Percentiles rank a stretch among this genome's conserved stretches.
Evolutionary conservation across 1,139 yeast species (phyloP).

Genomic region (Saccharomycopsis crataegensis): DNA sequence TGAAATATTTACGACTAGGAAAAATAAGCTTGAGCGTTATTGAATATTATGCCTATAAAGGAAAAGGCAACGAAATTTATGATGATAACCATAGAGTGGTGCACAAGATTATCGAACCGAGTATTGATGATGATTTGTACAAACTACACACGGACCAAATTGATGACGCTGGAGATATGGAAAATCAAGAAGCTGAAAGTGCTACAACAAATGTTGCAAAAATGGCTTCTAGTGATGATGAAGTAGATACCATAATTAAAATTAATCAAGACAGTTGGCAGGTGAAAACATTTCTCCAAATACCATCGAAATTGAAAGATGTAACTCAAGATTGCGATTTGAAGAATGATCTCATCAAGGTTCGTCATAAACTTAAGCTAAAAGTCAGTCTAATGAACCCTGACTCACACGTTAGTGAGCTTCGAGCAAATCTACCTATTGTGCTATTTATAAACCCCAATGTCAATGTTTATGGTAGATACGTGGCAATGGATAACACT

Average conservation of each 20-base stretch:
- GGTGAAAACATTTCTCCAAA: slow-evolving; percentile 39
- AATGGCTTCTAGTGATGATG: not conserved
- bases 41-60: slow-evolving; percentile 43
- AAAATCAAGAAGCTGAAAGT: slow-evolving; percentile 24
- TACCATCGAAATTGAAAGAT: slow-evolving; percentile 45
- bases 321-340: slow-evolving; percentile 54
- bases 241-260: slow-evolving; percentile 22
- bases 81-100: slow-evolving; percentile 37
- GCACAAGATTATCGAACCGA: slow-evolving; percentile 29
- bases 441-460: slow-evolving; percentile 50
- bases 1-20: slow-evolving; percentile 46
- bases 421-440: slow-evolving; percentile 62
- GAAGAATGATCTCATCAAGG: slow-evolving; percentile 41
- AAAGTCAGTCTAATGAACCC: slow-evolving; percentile 49
- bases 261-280: slow-evolving; percentile 43
- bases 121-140: slow-evolving; percentile 29
- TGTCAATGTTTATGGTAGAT: slow-evolving; percentile 45
- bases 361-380: slow-evolving; percentile 54
- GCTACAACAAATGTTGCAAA: slow-evolving; percentile 22
- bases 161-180: not conserved
- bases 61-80: slow-evolving; percentile 31
- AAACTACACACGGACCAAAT: not conserved
- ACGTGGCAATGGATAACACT: slow-evolving; percentile 41
- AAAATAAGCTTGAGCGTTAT: slow-evolving; percentile 42
- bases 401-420: slow-evolving; percentile 60